Base-by-base conservation (phyloP, 1,284 basidiomycete genomes). In the Apiotrichum siamense region DNA sequence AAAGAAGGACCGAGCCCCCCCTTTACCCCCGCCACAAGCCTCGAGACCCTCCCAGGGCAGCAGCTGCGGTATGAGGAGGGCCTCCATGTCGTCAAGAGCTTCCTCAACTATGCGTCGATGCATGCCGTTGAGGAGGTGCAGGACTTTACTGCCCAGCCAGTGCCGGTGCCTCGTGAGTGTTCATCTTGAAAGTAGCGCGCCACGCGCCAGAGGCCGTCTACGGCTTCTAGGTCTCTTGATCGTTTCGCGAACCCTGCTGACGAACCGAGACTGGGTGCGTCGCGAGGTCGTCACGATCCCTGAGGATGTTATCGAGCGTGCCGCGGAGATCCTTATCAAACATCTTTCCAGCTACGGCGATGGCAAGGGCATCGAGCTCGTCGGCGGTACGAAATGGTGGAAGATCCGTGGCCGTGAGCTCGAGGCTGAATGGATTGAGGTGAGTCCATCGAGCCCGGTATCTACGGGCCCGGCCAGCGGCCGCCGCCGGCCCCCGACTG, bases 321-420 rank as follows among this genome's bases (percentile, higher is more conserved):
- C 76, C 0, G 73, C 69, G 18, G 50, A 51, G n/a, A 64, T 76
- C 17, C 48, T 77, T 9, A 50, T 58, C 7, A 60, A 66, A 21
- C 73, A 76, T 44, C 62, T 77, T 11, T 44, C 50, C 4, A 59
- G 54, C 6, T 72, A 69, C 47, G 66, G 63, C 3, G 54, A 60
- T 6, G 63, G 64, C 13, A 59, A 61, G 1, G 70, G 70, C 3
- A 43, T 74, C 10, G 59, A 71, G 54, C 63, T 73, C 4, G 61
- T 93, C 2, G 93, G 92, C 12, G 93, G 92, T 2, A 81, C 83
- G 7, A 88, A 90, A 62, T 97, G 93, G 91, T 97, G 92, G 93
- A 88, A 87, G 69, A 83, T 90, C 10, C 82, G 88, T 41, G 84
- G 85, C 20, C 66, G 86, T 44, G 76, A 80, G 57, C 84, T 77